Percentiles rank a stretch among this genome's conserved stretches.
These are phyloP conservation scores for Pythium brassicae DNA, from an alignment of 352 stramenopile species.

Conservation along the genomic window DNA sequence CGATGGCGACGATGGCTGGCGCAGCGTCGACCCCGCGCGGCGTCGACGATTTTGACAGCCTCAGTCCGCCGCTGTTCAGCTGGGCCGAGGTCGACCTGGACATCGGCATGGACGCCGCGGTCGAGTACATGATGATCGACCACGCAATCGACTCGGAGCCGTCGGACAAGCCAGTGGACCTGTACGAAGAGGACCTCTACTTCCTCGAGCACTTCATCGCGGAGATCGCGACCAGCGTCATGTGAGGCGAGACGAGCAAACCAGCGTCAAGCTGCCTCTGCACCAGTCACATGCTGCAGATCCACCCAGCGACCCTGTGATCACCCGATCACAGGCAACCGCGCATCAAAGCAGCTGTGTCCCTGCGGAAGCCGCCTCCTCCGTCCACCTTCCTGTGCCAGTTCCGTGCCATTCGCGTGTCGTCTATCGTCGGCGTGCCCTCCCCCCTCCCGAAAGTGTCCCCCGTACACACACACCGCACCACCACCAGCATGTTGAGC, in stretches of 20 bases:
- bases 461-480: too few relatives aligned
- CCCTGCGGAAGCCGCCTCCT: too few relatives aligned
- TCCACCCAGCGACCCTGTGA: not conserved
- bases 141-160: slow-evolving; percentile 71
- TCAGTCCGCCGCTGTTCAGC: slow-evolving; percentile 37
- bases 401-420: too few relatives aligned
- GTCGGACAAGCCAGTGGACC: slow-evolving; percentile 63
- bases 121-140: slow-evolving; percentile 80
- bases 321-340: not conserved
- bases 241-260: slow-evolving; percentile 11
- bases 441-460: too few relatives aligned
- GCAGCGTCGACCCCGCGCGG: slow-evolving; percentile 25
- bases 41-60: slow-evolving; percentile 40
- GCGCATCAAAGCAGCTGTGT: not conserved
- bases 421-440: too few relatives aligned
- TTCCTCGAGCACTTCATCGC: slow-evolving; percentile 81
- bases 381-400: too few relatives aligned
- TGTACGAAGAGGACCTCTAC: slow-evolving; percentile 77
- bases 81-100: slow-evolving; percentile 76
- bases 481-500: too few relatives aligned
- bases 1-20: not conserved
- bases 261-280: not conserved
- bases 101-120: slow-evolving; percentile 59
- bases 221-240: slow-evolving; percentile 50
- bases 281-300: not conserved